Evolutionary conservation across 306 rosid genomes (phyloP).

Genomic region (Vicia sativa): DNA sequence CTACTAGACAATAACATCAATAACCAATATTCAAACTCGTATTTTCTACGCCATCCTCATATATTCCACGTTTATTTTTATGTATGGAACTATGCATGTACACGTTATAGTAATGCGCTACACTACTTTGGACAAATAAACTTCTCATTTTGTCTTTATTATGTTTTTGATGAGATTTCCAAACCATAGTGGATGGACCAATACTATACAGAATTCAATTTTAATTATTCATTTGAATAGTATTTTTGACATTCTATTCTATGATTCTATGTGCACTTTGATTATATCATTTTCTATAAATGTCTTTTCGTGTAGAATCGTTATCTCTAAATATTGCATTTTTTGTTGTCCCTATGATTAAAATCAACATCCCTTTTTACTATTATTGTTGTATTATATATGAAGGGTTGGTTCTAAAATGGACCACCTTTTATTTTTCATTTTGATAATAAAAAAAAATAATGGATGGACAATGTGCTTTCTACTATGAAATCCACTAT

Average conservation of each 20-base stretch:
- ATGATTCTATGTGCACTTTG: conserved; percentile 3
- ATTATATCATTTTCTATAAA: conserved; percentile 19
- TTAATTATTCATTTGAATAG: conserved; percentile 15
- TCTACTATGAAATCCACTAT: conserved; percentile 39
- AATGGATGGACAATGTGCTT: conserved; percentile 40
- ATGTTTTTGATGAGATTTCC: conserved; percentile 23
- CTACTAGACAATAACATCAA: too few relatives aligned
- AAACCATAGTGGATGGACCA: conserved; percentile 1
- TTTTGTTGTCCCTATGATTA: conserved; percentile 28
- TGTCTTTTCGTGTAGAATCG: conserved; percentile 16
- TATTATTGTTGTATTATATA: conserved; percentile 34
- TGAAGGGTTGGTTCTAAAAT: conserved; percentile 6
- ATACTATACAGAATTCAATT: conserved; percentile 14
- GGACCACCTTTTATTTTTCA: conserved; percentile 41
- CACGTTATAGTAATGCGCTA: conserved; percentile 1
- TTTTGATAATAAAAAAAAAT: conserved; percentile 32
- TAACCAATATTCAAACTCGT: background rate
- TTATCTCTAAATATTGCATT: conserved; percentile 25
- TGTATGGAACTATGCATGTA: background rate
- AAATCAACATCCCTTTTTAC: conserved; percentile 14
- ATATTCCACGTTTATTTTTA: background rate
- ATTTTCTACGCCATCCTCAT: conserved; percentile 3
- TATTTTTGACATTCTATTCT: conserved; percentile 11
- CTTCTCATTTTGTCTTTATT: background rate
- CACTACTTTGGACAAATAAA: background rate